Base-by-base conservation (phyloP, 805 yeast species). In the Saccharomyces paradoxus region DNA sequence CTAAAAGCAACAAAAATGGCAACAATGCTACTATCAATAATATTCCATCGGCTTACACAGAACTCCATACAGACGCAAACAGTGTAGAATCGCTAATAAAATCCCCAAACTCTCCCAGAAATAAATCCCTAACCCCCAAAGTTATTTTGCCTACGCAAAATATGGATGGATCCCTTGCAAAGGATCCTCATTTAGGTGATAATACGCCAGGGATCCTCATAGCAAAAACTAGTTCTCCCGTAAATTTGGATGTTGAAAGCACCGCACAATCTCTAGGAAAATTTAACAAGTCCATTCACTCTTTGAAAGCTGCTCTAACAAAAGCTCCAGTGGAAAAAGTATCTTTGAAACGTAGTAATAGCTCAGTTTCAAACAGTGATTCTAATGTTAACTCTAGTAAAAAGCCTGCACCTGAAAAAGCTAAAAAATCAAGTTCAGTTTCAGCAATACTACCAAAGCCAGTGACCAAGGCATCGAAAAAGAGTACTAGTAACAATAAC, bases 61-160 rank as follows among this genome's bases (percentile, higher is more conserved):
- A 46, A 13, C 21, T 24, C 49, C 17, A 46, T 46, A 46, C 29
- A 4, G 49, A 46, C 5, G 14, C 17, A 46, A 46, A 27, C n/a
- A 22, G 21, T 24, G 12, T 37, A 8, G 44, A 37, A 21, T 37
- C 44, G 3, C 24, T n/a, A 37, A 37, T 8, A 37, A 37, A 37
- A 37, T 8, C 44, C 12, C 44, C 44, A 9, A 37, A 17, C 24
- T 37, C 44, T 37, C 44, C 49, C 10, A 46, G 21, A 9, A 46
- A 46, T 27, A 46, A 14, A 13, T 27, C 49, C 7, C 14, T 22
- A 46, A 50, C 60, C 8, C 64, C 63, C 12, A 60, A 58, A 31
- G 60, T 63, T 10, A 63, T 63, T 50, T 51, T 63, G 26, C 66
- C 66, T 49, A 61, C 66, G 3, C 66, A 63, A 46, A 59, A 53